A percentile compares a stretch with the other conserved stretches of the same genome.
Evolutionary conservation across 345 rosid species (phyloP).

Genomic region (Heritiera littoralis): DNA sequence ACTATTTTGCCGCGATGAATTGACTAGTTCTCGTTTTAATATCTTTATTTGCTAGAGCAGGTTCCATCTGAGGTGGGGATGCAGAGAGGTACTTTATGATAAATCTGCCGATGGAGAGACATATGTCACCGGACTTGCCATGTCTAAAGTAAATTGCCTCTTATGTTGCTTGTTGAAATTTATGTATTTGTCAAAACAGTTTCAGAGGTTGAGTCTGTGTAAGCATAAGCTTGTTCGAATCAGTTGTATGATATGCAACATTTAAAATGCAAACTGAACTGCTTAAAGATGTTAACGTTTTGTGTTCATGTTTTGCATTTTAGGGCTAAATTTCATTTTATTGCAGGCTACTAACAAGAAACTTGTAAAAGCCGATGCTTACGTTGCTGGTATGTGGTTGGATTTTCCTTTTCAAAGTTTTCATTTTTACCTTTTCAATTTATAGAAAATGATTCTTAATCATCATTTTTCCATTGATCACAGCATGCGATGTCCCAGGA

Average conservation of each 20-base stretch:
- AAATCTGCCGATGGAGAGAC: slow-evolving; percentile 62
- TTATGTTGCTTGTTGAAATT: background rate
- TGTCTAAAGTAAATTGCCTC: slow-evolving; percentile 64
- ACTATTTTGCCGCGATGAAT: background rate
- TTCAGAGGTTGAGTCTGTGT: background rate
- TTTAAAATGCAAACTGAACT: background rate
- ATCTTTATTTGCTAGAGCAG: slow-evolving; percentile 48
- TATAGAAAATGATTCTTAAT: background rate
- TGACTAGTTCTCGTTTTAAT: background rate
- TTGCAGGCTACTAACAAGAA: slow-evolving; percentile 84
- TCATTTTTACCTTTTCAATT: background rate
- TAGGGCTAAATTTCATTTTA: slow-evolving; percentile 10
- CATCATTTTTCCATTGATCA: slow-evolving; percentile 7
- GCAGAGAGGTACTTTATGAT: slow-evolving; percentile 81
- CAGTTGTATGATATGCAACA: background rate
- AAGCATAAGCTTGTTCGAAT: background rate
- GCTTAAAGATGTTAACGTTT: background rate
- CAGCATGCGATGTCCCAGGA: slow-evolving; percentile 98
- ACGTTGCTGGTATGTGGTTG: slow-evolving; percentile 65
- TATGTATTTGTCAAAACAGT: background rate
- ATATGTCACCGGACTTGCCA: slow-evolving; percentile 77
- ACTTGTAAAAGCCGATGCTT: slow-evolving; percentile 88
- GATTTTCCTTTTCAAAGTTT: slow-evolving; percentile 5
- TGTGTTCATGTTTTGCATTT: background rate
- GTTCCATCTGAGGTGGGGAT: slow-evolving; percentile 99